Percentiles rank a stretch among this genome's conserved stretches.
Conservation (phyloP, 768 basidiomycete species). For the Flagelloscypha sp. region DNA sequence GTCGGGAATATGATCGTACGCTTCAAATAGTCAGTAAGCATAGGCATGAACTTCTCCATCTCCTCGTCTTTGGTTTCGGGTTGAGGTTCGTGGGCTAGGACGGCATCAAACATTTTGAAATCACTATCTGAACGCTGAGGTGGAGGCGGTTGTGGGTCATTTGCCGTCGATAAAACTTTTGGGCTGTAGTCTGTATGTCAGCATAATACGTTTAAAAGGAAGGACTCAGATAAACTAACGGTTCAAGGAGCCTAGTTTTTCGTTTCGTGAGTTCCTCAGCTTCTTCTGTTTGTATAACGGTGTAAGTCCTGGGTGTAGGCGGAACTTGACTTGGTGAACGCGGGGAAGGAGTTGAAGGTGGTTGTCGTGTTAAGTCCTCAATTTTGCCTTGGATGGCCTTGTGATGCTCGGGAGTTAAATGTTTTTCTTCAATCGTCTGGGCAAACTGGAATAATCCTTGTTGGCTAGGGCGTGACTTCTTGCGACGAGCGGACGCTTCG, state of each 20-base stretch:
- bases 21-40: constrained; percentile 68
- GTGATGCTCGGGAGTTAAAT: constrained; percentile 49
- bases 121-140: constrained; percentile 24
- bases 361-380: constrained; percentile 32
- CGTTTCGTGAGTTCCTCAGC: constrained; percentile 29
- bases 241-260: constrained; percentile 25
- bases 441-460: constrained; percentile 72
- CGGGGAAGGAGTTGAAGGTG: background rate
- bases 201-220: background rate
- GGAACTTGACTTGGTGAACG: background rate
- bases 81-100: constrained; percentile 31
- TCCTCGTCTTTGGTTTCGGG: constrained; percentile 40
- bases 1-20: constrained; percentile 30
- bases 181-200: too few species aligned
- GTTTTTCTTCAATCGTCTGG: constrained; percentile 63
- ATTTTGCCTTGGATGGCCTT: constrained; percentile 60
- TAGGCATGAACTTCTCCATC: constrained; percentile 69
- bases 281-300: constrained; percentile 12
- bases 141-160: too few species aligned
- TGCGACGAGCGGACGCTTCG: constrained; percentile 51
- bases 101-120: constrained; percentile 68
- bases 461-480: constrained; percentile 45
- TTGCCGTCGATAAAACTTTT: constrained; percentile 45
- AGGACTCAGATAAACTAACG: constrained; percentile 26
- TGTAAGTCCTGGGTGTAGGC: background rate